Evolutionary conservation across 345 rosid genomes (phyloP), one percentile per base, ranked within the genome.

Genomic region (Angophora floribunda): DNA sequence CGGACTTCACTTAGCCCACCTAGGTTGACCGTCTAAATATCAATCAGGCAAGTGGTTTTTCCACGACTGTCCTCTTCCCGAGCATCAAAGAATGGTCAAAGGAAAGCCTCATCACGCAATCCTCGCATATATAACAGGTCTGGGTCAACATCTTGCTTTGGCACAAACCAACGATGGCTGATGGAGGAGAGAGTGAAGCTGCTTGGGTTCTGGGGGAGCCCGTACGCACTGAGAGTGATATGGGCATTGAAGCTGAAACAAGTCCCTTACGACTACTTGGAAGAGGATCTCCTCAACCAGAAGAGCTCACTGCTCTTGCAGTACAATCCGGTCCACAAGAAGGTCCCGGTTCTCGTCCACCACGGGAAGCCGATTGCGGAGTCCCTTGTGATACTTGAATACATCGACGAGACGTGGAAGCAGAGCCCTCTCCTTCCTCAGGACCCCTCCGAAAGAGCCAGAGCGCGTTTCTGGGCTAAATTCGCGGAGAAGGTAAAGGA

Each of bases 281-380:
- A 90, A 86, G 91, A 90, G 85, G 88, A 92, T 65, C 88, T 91
- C 19, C 50, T 47, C 47, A 87, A 91, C 87, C 11, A 61, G 32
- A 91, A 91, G 91, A 91, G 92, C 45, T 52, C 87, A 7, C 32
- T 90, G 90, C 90, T 90, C 32, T 51, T 92, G 89, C 88, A 87
- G 52, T 90, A 30, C 90, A 92, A 90, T 63, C 92, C 91, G 7
- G 91, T 90, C 51, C 44, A 85, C 52, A 80, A 90, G 57, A 89
- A 91, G 82, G 51, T 89, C 61, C 92, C 91, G 16, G 92, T 91
- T 28, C 91, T 92, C 26, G 86, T 87, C 11, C 93, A 92, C 86
- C 9, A 59, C 7, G 91, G 89, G 30, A 89, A 89, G 50, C 90
- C 92, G 3, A 51, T 92, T 45, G 87, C 87, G 4, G 91, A 91